Base-by-base conservation (phyloP, 768 basidiomycete genomes). In the Dioszegia aurantiaca region DNA sequence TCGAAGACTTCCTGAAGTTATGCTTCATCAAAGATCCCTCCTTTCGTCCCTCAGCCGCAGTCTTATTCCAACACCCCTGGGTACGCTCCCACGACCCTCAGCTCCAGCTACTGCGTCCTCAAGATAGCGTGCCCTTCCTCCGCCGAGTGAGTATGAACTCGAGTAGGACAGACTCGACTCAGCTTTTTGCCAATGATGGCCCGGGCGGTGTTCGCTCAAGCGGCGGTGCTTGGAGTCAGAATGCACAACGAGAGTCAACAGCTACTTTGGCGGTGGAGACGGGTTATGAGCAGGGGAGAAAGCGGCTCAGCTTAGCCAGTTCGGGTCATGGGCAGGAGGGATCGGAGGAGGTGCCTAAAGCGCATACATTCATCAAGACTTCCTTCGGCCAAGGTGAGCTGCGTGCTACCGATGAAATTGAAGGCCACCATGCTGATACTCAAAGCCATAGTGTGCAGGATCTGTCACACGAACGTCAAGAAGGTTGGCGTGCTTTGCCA, bases 41-140 rank as follows among this genome's bases (percentile, higher is more conserved):
- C 21, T 79, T 81, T 65, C 84, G 94, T n/a, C 94, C 94, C 2
- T 84, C 82, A 59, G 94, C 94, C 0, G 87, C 87, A 62, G 74
- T 81, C 48, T 83, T 99, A 8, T 94, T 87, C 72, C 88, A 93
- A 67, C 94, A 97, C 76, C 82, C 84, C 12, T 98, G 94, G 94
- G 42, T 30, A 57, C 14, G 28, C 21, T 53, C 51, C 6, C 51
- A 40, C 23, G 37, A 53, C 26, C 37, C 51, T 12, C 51, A 53
- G 57, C 17, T 87, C 86, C 87, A 90, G 65, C 54, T 56, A 4
- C 79, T 94, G 28, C 87, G 89, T 23, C 88, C 88, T 46, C 88
- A 95, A 70, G 94, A 98, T 71, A 92, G 89, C 70, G 89, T 97
- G 33, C 94, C 94, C 10, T 95, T 95, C 81, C 80, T 95, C 12